phyloP scores from a whole-genome alignment of 2,329 filamentous ascomycete species.

The Dothideomycetidae sp. region DNA sequence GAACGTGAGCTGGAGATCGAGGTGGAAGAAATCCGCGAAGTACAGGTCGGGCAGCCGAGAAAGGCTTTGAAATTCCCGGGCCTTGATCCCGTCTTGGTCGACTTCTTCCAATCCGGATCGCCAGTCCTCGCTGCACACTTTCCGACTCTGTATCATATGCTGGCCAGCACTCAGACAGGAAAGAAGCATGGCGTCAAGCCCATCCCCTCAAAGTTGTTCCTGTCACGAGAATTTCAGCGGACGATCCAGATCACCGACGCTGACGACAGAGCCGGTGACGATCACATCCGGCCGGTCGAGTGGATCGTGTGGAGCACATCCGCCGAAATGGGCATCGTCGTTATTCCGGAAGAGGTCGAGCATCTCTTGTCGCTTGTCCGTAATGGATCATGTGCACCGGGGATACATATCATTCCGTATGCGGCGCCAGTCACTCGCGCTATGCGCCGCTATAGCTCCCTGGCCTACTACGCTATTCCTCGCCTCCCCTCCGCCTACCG shows the following conservation, averaged over 20 bases:
- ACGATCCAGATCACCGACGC: constrained; percentile 27
- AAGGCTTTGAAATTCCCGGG: constrained; percentile 30
- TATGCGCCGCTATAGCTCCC: constrained; percentile 45
- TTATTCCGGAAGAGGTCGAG: constrained; percentile 52
- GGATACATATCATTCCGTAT: constrained; percentile 40
- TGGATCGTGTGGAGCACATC: constrained; percentile 46
- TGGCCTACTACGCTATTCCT: constrained; percentile 42
- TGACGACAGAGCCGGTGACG: constrained; percentile 25
- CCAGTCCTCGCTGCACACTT: neutral
- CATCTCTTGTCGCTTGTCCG: constrained; percentile 34
- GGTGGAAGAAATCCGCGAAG: constrained; percentile 42
- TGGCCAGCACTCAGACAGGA: constrained; percentile 34
- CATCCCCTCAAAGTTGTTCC: constrained; percentile 24
- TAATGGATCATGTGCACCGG: neutral
- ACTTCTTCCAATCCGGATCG: neutral
- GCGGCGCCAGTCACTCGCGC: constrained; percentile 44
- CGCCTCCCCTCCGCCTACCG: constrained; percentile 26
- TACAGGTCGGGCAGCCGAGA: constrained; percentile 33
- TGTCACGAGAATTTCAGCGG: constrained; percentile 35
- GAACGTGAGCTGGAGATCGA: constrained; percentile 47
- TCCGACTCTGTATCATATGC: constrained; percentile 22
- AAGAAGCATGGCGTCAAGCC: constrained; percentile 25
- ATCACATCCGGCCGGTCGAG: constrained; percentile 38
- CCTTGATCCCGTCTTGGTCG: constrained; percentile 26
- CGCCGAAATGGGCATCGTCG: constrained; percentile 37